A percentile compares a stretch with the other conserved stretches of the same genome.
phyloP scores from a whole-genome alignment of 768 basidiomycete genomes.

The Scleroderma bovista region DNA sequence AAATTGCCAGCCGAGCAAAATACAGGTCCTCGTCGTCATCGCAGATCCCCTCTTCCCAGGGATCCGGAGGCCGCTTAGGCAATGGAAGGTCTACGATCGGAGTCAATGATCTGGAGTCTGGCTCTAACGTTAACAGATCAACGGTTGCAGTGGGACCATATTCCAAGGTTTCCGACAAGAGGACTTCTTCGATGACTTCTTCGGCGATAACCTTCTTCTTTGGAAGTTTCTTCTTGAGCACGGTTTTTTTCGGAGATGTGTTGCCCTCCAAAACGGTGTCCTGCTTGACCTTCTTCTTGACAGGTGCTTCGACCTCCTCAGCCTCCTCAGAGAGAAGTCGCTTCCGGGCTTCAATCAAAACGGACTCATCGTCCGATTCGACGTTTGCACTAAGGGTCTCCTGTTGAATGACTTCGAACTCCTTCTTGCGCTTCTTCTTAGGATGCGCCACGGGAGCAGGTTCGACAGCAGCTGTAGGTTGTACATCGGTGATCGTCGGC shows the following conservation, averaged over 20 bases:
- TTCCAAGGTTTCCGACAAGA: constrained; percentile 44
- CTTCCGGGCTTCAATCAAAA: constrained; percentile 35
- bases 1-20: constrained; percentile 47
- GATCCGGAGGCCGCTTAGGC: constrained; percentile 47
- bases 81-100: constrained; percentile 40
- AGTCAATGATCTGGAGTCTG: constrained; percentile 47
- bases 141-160: constrained; percentile 51
- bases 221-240: constrained; percentile 30
- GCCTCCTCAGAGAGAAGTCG: constrained; percentile 39
- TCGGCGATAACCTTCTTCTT: constrained; percentile 29
- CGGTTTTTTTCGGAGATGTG: constrained; percentile 20
- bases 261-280: constrained; percentile 23
- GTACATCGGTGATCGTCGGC: constrained; percentile 13
- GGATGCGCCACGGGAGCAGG: constrained; percentile 38
- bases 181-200: constrained; percentile 43
- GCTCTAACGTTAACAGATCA: constrained; percentile 39
- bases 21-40: constrained; percentile 89
- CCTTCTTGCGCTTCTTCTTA: constrained; percentile 57
- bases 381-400: constrained; percentile 39
- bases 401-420: too few relatives aligned
- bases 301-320: constrained; percentile 35
- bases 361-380: constrained; percentile 53
- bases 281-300: constrained; percentile 36
- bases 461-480: constrained; percentile 25
- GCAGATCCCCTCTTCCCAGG: constrained; percentile 52